phyloP scores from a whole-genome alignment of 305 asterid genomes.

The Fraxinus albicans region DNA sequence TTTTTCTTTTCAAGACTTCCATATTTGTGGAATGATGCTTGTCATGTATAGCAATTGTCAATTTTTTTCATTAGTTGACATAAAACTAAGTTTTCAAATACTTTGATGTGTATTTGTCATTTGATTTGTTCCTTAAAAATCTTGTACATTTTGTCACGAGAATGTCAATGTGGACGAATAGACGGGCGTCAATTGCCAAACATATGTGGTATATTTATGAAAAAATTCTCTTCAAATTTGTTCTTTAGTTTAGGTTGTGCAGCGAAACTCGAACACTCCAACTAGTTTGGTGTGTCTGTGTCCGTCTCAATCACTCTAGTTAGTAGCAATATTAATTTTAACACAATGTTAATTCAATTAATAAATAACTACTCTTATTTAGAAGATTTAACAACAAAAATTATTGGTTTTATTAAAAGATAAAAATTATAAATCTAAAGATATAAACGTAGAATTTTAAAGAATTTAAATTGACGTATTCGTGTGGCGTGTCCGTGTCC shows the following conservation, averaged over 20 bases:
- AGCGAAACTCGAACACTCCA: neutral
- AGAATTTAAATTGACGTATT: neutral
- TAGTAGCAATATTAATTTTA: neutral
- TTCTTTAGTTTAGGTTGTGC: neutral
- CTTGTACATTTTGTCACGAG: neutral
- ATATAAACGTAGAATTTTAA: neutral
- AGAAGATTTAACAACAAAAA: neutral
- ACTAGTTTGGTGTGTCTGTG: neutral
- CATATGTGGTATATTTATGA: neutral
- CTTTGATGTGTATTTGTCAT: neutral
- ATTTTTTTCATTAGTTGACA: neutral
- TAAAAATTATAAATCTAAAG: neutral
- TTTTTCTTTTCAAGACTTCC: neutral
- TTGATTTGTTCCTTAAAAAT: neutral
- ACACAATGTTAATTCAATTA: neutral
- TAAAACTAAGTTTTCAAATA: neutral
- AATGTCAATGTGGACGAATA: neutral
- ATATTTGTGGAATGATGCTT: neutral
- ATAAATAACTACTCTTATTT: neutral
- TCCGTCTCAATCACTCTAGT: neutral
- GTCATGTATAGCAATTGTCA: neutral
- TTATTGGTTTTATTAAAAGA: neutral
- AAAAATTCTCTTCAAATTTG: neutral
- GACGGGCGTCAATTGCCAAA: neutral
- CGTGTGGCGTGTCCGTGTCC: neutral